A percentile compares a stretch with the other conserved stretches of the same genome.
Conservation (phyloP, 805 yeast genomes). For the Ogataea pilisensis region DNA sequence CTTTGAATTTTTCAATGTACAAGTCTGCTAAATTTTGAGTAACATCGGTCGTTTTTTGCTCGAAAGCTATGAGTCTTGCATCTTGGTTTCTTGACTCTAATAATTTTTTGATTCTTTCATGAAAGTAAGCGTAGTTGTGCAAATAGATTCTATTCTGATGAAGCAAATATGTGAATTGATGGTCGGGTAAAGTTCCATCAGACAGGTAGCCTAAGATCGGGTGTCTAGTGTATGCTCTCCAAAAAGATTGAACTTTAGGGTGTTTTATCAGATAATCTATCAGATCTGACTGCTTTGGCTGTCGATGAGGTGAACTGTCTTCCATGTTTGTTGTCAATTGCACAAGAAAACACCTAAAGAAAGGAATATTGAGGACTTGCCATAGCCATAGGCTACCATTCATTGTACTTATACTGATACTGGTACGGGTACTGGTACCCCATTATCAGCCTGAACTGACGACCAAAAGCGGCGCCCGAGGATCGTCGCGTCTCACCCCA, state of each 20-base stretch:
- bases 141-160: constrained; percentile 1
- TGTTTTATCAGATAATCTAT: background rate
- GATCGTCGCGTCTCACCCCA: too few species aligned
- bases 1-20: background rate
- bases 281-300: background rate
- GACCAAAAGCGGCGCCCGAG: too few species aligned
- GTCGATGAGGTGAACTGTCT: background rate
- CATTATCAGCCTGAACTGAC: too few species aligned
- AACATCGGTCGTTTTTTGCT: background rate
- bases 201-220: constrained; percentile 1
- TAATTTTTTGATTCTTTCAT: background rate
- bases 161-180: background rate
- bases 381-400: too few species aligned
- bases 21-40: background rate
- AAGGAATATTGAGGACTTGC: too few species aligned
- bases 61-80: background rate
- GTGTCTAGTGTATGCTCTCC: constrained; percentile 1
- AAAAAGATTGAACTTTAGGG: background rate
- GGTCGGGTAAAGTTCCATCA: background rate
- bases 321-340: too few species aligned
- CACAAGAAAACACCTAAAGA: too few species aligned
- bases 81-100: background rate
- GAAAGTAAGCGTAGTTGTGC: background rate
- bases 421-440: too few species aligned
- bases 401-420: too few species aligned